phyloP scores from a whole-genome alignment of 208 protist species.

The Polymyxa betae region DNA sequence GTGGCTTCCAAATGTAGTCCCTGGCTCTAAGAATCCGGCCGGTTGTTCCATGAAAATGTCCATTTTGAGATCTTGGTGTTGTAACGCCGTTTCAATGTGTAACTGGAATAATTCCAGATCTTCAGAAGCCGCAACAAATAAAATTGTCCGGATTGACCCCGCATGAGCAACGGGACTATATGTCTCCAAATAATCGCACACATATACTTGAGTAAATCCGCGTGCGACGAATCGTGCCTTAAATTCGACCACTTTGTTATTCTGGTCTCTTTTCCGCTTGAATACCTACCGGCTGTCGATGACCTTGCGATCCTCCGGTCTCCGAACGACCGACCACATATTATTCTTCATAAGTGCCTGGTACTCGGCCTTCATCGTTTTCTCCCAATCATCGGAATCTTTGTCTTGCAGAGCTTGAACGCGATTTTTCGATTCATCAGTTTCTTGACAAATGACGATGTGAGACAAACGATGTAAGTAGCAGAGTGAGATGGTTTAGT shows the following conservation, averaged over 20 bases:
- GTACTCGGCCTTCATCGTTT: neutral
- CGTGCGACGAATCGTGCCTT: neutral
- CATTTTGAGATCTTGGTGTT: neutral
- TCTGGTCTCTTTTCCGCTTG: neutral
- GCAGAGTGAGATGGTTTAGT: no score
- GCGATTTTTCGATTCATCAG: neutral
- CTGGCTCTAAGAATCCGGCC: neutral
- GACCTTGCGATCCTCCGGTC: neutral
- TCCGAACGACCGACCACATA: neutral
- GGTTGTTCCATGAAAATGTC: neutral
- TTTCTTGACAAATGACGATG: no score
- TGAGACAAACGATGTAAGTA: no score
- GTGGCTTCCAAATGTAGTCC: neutral
- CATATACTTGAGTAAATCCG: neutral
- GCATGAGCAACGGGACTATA: neutral
- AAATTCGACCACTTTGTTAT: neutral
- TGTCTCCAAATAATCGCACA: neutral
- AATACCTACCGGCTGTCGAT: neutral
- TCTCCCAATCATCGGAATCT: neutral
- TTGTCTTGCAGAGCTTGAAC: neutral
- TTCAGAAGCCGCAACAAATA: neutral
- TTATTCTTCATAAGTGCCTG: neutral
- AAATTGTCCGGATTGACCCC: neutral
- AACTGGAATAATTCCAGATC: neutral
- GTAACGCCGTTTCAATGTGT: neutral